Percentiles rank a stretch among this genome's conserved stretches.
phyloP scores from a whole-genome alignment of 257 asterid species.

The Plantago ovata region DNA sequence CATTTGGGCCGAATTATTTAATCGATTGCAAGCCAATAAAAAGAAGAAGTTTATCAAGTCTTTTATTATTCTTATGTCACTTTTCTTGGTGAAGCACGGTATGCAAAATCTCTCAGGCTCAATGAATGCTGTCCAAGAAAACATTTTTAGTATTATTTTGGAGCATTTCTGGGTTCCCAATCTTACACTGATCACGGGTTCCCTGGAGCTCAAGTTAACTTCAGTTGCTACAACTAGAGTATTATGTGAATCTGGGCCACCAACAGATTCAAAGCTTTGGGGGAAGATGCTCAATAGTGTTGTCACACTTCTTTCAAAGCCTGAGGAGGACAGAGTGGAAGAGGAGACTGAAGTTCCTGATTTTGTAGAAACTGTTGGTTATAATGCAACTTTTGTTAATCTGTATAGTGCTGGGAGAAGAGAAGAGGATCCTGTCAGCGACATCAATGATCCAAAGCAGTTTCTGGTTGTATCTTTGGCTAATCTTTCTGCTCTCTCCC shows the following conservation, averaged over 20 bases:
- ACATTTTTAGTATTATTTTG: constrained; percentile 52
- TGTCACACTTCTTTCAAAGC: constrained; percentile 76
- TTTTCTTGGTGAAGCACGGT: constrained; percentile 79
- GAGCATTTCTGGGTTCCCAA: constrained; percentile 84
- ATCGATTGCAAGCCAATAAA: constrained; percentile 53
- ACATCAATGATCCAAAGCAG: constrained; percentile 80
- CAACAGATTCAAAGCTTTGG: constrained; percentile 62
- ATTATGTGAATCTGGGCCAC: constrained; percentile 59
- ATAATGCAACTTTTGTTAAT: constrained; percentile 65
- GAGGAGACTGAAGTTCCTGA: constrained; percentile 87
- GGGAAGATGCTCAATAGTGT: constrained; percentile 88
- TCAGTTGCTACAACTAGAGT: constrained; percentile 82
- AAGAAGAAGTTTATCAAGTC: constrained; percentile 69
- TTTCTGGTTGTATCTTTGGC: constrained; percentile 69
- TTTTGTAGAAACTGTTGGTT: constrained; percentile 75
- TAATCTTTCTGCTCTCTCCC: constrained; percentile 57
- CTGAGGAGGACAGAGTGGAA: constrained; percentile 74
- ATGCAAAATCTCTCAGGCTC: constrained; percentile 63
- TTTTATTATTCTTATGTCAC: constrained; percentile 79
- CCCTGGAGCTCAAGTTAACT: constrained; percentile 71
- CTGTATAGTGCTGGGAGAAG: constrained; percentile 82
- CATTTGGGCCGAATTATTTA: constrained; percentile 78
- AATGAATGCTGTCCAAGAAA: constrained; percentile 68
- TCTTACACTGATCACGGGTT: constrained; percentile 70
- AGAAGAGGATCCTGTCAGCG: constrained; percentile 82